Conservation (phyloP, 2,329 filamentous ascomycete species). For the Colletotrichum caudatum region DNA sequence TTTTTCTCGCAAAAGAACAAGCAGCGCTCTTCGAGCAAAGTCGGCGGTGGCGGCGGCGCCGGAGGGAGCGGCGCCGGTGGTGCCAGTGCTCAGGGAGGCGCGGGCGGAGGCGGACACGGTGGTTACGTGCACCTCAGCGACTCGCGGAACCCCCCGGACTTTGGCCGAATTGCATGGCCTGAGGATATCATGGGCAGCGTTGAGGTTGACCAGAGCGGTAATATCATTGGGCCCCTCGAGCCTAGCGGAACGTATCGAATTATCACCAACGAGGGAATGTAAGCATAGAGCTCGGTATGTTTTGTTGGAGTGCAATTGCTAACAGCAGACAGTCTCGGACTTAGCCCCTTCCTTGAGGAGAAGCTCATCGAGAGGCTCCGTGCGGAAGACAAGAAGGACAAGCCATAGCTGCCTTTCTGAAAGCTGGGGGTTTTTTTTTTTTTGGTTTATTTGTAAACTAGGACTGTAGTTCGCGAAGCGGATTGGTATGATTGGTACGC, state of each 20-base stretch:
- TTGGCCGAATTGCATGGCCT: constrained; percentile 75
- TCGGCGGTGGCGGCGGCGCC: constrained; percentile 55
- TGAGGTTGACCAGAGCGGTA: constrained; percentile 69
- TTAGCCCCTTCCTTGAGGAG: constrained; percentile 65
- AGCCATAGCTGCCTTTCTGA: constrained; percentile 3
- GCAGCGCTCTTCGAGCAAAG: constrained; percentile 49
- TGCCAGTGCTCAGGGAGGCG: constrained; percentile 71
- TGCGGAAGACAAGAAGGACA: constrained; percentile 60
- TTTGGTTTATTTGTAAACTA: too few relatives aligned
- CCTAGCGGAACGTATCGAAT: constrained; percentile 73
- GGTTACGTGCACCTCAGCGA: constrained; percentile 76
- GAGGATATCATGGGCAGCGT: constrained; percentile 78
- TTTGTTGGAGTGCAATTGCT: constrained; percentile 14
- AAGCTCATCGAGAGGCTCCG: constrained; percentile 66
- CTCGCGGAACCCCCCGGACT: constrained; percentile 72
- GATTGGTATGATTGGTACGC: background rate
- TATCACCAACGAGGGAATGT: constrained; percentile 76
- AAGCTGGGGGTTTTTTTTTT: too few relatives aligned
- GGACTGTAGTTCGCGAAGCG: background rate
- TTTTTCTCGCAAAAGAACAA: constrained; percentile 60
- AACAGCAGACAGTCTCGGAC: constrained; percentile 59
- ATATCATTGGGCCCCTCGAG: constrained; percentile 69
- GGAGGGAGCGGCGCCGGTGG: constrained; percentile 64
- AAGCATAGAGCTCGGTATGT: constrained; percentile 52
- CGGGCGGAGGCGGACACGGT: constrained; percentile 69